These are phyloP conservation scores for Populus hybrid DNA, from an alignment of 441 rosid species.

Conservation along the genomic window DNA sequence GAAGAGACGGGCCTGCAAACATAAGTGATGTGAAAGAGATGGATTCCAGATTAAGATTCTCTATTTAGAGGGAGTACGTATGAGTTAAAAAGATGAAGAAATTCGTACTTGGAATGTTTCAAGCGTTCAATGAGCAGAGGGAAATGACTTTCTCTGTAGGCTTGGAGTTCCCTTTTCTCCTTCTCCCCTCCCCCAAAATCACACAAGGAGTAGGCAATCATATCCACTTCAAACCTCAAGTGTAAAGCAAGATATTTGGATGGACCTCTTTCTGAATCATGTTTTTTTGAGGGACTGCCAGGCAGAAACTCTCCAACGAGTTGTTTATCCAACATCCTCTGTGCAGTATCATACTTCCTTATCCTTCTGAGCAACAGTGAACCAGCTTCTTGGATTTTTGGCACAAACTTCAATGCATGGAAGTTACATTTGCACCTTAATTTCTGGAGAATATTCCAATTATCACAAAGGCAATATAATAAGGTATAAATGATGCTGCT, in stretches of 20 bases:
- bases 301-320: conserved; percentile 57
- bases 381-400: conserved; percentile 70
- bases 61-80: not conserved
- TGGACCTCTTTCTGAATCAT: conserved; percentile 27
- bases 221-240: conserved; percentile 89
- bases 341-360: conserved; percentile 44
- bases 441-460: conserved; percentile 40
- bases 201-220: conserved; percentile 93
- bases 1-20: conserved; percentile 50
- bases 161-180: conserved; percentile 74
- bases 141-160: conserved; percentile 82
- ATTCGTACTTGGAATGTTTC: conserved; percentile 49
- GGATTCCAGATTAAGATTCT: not conserved
- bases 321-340: conserved; percentile 55
- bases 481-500: not conserved
- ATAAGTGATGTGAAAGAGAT: conserved; percentile 9
- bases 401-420: conserved; percentile 75
- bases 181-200: conserved; percentile 84
- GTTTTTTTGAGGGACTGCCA: conserved; percentile 21
- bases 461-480: conserved; percentile 2
- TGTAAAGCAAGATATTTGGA: conserved; percentile 79
- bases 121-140: conserved; percentile 70
- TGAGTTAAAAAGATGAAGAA: conserved; percentile 3
- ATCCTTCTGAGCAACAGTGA: conserved; percentile 68
- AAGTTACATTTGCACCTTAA: conserved; percentile 95